These are phyloP conservation scores for Nitzschia inconspicua DNA, from an alignment of 108 stramenopile genomes.

Conservation along the genomic window DNA sequence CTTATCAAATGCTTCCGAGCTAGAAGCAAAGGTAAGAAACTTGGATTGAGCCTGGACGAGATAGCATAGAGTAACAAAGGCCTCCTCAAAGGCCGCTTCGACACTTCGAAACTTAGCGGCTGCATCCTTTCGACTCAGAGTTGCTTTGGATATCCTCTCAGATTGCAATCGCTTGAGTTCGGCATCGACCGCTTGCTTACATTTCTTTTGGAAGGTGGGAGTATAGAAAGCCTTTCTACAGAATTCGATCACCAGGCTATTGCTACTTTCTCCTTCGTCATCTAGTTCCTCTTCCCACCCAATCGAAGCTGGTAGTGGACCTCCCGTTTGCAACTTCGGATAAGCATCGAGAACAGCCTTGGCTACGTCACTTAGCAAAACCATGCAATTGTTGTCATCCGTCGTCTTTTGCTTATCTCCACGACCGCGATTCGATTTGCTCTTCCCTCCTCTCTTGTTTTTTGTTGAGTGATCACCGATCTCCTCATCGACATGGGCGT, in stretches of 20 bases:
- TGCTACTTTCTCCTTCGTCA: not conserved
- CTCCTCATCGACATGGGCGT: not conserved
- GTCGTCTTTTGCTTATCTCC: not conserved
- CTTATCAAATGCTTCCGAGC: not conserved
- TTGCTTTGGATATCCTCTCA: constrained; percentile 8
- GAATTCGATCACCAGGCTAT: not conserved
- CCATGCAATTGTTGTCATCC: not conserved
- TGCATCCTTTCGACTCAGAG: constrained; percentile 21
- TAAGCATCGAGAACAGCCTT: not conserved
- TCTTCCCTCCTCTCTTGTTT: not conserved
- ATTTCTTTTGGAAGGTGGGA: constrained; percentile 3
- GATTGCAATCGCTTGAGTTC: constrained; percentile 23
- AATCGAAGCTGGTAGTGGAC: not conserved
- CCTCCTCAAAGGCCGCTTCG: constrained; percentile 37
- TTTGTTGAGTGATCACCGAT: not conserved
- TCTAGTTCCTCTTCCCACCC: not conserved
- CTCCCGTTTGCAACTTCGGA: not conserved
- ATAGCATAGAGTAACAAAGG: constrained; percentile 32
- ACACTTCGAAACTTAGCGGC: constrained; percentile 23
- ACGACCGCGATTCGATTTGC: not conserved
- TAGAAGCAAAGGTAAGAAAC: constrained; percentile 15
- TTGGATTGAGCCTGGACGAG: constrained; percentile 28
- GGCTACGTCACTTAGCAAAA: constrained; percentile 9
- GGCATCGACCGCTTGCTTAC: constrained; percentile 16
- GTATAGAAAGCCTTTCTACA: constrained; percentile 22